phyloP scores from a whole-genome alignment of 2,329 filamentous ascomycete genomes.

The Nannizzia gypsea region DNA sequence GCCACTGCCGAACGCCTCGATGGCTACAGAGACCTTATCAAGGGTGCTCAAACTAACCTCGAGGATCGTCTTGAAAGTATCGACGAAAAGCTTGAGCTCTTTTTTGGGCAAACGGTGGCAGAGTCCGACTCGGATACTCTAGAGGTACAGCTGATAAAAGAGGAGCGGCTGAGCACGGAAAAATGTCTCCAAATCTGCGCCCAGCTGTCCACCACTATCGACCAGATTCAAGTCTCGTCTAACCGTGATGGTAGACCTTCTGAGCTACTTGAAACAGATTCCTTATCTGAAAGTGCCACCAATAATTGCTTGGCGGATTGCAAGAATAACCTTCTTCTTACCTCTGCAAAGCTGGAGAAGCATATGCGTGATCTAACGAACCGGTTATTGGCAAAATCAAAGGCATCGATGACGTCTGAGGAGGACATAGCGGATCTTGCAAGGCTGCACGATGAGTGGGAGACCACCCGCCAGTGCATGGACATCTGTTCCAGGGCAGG shows the following conservation, averaged over 20 bases:
- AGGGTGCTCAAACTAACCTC: slow-evolving; percentile 20
- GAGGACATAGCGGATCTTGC: slow-evolving; percentile 24
- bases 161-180: slow-evolving; percentile 22
- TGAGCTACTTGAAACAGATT: slow-evolving; percentile 16
- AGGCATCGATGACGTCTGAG: slow-evolving; percentile 17
- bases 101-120: slow-evolving; percentile 9
- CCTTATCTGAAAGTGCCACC: slow-evolving; percentile 16
- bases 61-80: slow-evolving; percentile 21
- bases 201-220: slow-evolving; percentile 22
- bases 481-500: slow-evolving; percentile 26
- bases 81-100: slow-evolving; percentile 19
- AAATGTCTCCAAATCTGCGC: slow-evolving; percentile 25
- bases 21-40: neutral
- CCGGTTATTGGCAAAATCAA: slow-evolving; percentile 24
- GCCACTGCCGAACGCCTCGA: neutral
- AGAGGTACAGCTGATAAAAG: slow-evolving; percentile 19
- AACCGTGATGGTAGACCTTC: slow-evolving; percentile 7
- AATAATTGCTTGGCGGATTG: slow-evolving; percentile 27
- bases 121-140: slow-evolving; percentile 14
- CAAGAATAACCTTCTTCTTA: slow-evolving; percentile 22
- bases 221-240: slow-evolving; percentile 20
- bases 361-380: slow-evolving; percentile 24
- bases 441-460: slow-evolving; percentile 28
- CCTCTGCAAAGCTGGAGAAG: slow-evolving; percentile 22
- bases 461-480: slow-evolving; percentile 25